Conservation (phyloP, 768 basidiomycete genomes). For the Mycena maculata region DNA sequence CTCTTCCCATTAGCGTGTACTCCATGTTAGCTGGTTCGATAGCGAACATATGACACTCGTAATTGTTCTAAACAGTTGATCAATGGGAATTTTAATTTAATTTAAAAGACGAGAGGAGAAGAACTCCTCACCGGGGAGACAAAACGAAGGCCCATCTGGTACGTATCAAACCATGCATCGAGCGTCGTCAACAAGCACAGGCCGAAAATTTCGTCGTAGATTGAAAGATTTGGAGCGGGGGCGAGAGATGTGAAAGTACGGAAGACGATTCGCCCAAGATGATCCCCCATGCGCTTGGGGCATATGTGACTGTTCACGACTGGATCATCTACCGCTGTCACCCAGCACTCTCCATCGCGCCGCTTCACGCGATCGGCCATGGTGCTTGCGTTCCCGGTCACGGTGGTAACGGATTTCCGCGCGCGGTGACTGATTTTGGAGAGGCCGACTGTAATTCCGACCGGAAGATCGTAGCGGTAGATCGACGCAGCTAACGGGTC, state of each 20-base stretch:
- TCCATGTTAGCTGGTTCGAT: not conserved
- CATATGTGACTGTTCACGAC: not conserved
- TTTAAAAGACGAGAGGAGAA: not conserved
- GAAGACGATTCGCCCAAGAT: not conserved
- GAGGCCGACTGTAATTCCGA: not conserved
- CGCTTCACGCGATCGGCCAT: slow-evolving; percentile 1
- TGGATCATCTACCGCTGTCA: not conserved
- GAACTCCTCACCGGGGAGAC: slow-evolving; percentile 1
- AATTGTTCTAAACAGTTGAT: slow-evolving; percentile 7
- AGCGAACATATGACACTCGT: not conserved
- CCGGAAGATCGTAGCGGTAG: not conserved
- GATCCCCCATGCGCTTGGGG: slow-evolving; percentile 4
- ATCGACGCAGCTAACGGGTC: not conserved
- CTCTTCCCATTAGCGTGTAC: not conserved
- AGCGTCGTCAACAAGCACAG: not conserved
- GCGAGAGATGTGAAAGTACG: not conserved
- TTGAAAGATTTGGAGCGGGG: not conserved
- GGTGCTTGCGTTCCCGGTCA: not conserved
- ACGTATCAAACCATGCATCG: not conserved
- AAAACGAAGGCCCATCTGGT: not conserved
- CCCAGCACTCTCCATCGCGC: slow-evolving; percentile 1
- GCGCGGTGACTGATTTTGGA: not conserved
- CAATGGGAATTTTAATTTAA: no score
- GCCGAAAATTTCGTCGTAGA: not conserved
- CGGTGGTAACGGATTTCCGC: not conserved